Conservation (phyloP, 2,329 filamentous ascomycete species). For the Pseudogymnoascus sp. region DNA sequence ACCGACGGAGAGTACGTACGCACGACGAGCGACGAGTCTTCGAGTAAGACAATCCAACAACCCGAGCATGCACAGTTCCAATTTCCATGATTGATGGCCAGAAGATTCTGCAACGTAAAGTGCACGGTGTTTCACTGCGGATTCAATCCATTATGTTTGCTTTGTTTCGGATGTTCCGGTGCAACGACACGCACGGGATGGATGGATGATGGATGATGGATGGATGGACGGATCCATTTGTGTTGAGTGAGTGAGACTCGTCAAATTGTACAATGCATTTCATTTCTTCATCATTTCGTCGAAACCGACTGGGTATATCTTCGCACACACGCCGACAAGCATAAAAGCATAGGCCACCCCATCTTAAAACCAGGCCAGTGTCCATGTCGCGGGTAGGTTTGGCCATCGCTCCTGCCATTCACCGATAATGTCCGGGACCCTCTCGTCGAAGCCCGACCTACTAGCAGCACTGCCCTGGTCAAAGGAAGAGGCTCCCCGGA, state of each 20-base stretch:
- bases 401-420: slow-evolving; percentile 96
- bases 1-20: background rate
- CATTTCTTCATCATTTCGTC: slow-evolving; percentile 8
- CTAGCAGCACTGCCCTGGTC: slow-evolving; percentile 59
- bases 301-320: background rate
- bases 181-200: background rate
- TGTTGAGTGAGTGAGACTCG: background rate
- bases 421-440: slow-evolving; percentile 83
- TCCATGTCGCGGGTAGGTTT: slow-evolving; percentile 85
- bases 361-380: slow-evolving; percentile 79
- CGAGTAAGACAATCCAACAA: background rate
- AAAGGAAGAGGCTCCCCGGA: slow-evolving; percentile 57
- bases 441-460: slow-evolving; percentile 77
- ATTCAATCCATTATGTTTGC: background rate
- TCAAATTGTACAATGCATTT: slow-evolving; percentile 14
- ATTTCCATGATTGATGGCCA: background rate
- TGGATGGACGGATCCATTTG: background rate
- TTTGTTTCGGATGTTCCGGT: background rate
- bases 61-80: background rate
- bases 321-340: background rate
- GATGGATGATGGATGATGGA: background rate
- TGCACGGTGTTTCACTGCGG: background rate
- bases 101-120: background rate
- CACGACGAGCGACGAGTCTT: background rate
- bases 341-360: slow-evolving; percentile 4